These are phyloP conservation scores for Tubosaeta sp. DNA, from an alignment of 768 basidiomycete species.

Conservation along the genomic window DNA sequence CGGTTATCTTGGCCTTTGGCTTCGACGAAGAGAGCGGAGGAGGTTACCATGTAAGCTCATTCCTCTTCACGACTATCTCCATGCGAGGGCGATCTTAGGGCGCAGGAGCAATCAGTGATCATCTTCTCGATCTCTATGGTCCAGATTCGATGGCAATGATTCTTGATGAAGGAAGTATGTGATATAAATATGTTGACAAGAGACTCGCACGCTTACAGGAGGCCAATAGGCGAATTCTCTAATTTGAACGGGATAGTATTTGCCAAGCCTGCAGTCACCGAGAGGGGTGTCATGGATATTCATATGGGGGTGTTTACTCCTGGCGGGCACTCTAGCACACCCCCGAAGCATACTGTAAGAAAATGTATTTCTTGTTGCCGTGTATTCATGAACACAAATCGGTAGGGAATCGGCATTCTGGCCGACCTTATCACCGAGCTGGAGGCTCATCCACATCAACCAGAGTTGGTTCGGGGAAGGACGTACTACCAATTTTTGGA, in stretches of 20 bases:
- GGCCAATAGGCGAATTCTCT: conserved; percentile 24
- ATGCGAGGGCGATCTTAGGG: conserved; percentile 29
- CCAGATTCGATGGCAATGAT: conserved; percentile 45
- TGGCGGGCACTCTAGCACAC: conserved; percentile 54
- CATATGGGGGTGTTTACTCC: conserved; percentile 40
- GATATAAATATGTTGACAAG: neutral
- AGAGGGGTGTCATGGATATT: conserved; percentile 44
- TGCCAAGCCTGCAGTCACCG: conserved; percentile 30
- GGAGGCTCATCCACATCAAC: conserved; percentile 41
- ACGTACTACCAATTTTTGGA: conserved; percentile 31
- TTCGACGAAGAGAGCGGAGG: conserved; percentile 45
- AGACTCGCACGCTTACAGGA: neutral
- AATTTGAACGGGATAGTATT: conserved; percentile 29
- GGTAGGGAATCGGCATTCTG: conserved; percentile 46
- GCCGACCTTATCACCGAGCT: conserved; percentile 41
- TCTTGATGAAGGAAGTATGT: conserved; percentile 54
- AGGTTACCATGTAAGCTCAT: conserved; percentile 28
- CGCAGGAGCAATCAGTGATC: conserved; percentile 35
- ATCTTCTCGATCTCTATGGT: conserved; percentile 44
- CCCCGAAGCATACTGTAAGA: conserved; percentile 48
- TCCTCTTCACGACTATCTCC: neutral
- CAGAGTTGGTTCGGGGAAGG: conserved; percentile 25
- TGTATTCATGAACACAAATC: neutral
- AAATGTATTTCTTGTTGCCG: neutral
- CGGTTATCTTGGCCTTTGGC: conserved; percentile 34